Evolutionary conservation across 192 early-diverging fungal genomes (phyloP), one percentile per base, ranked within the genome.

Genomic region (Neocallimastix lanati): DNA sequence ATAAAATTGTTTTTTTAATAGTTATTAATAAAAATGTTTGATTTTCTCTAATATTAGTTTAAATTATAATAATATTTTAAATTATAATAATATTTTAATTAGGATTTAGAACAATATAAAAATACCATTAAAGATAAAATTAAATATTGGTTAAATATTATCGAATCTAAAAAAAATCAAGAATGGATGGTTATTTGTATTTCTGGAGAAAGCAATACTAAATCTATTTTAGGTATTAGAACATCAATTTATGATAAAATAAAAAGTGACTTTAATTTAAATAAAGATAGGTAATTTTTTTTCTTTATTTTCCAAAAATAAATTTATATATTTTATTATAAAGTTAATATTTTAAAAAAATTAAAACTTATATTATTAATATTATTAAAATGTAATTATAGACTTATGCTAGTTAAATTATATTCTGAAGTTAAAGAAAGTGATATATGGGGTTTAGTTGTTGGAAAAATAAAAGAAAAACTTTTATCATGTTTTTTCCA

Each of bases 171-270:
- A 80, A 94, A 93, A 83, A 93, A 91, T 82, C 94, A 96, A 82
- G 94, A 94, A 82, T 96, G 96, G 94, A 83, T 96, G 33, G 92
- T 98, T 78, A 87, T 95, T 36, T 92, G 93, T 82, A 86, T 94
- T 16, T 86, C 91, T 35, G 87, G 84, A 86, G 80, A 67, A 35
- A 67, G 30, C 84, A 30, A 30, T 78, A 37, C 77, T 9, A 37
- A 78, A 37, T 37, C 29, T 11, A 30, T 35, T 37, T 30, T 92
- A 33, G 83, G 79, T 80, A 83, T 92, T 81, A 89, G 91, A n/a
- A 81, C 90, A 0, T 88, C 93, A 1, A 80, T 80, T 28, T 80
- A 80, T 28, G 80, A 81, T 79, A 81, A 81, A 82, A 40, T 81
- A 18, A 78, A 79, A 82, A 28, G 28, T 50, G 81, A 81, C 84